Conservation (phyloP, 2,329 filamentous ascomycete genomes). For the Ophiostoma angusticollis region DNA sequence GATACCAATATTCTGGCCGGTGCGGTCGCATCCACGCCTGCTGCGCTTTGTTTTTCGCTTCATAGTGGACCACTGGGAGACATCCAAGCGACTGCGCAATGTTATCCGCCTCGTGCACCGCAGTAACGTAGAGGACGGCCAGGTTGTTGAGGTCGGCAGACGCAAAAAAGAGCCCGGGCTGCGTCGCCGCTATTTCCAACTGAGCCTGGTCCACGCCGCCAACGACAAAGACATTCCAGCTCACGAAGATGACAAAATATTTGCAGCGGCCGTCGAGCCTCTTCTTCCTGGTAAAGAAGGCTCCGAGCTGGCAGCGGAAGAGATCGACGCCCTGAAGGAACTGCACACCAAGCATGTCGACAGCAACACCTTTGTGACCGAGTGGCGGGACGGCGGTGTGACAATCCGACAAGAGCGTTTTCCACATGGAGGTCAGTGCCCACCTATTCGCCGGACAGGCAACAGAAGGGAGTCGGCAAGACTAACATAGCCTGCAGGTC, state of each 20-base stretch:
- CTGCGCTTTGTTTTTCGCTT: constrained; percentile 46
- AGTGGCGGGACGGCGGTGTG: constrained; percentile 32
- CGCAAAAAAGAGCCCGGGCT: background rate
- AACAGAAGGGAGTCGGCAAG: no score
- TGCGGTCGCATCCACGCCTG: constrained; percentile 53
- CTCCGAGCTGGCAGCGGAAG: constrained; percentile 27
- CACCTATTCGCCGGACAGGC: no score
- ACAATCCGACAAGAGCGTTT: constrained; percentile 41
- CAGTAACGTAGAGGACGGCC: constrained; percentile 20
- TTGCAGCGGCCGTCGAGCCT: constrained; percentile 41
- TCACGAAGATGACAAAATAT: constrained; percentile 52
- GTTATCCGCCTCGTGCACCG: constrained; percentile 36
- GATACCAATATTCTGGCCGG: constrained; percentile 65
- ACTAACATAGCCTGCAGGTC: constrained; percentile 32
- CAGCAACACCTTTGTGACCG: constrained; percentile 34
- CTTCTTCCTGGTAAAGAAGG: constrained; percentile 5
- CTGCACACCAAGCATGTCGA: constrained; percentile 30
- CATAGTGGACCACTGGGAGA: constrained; percentile 74
- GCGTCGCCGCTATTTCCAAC: constrained; percentile 31
- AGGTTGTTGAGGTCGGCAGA: background rate
- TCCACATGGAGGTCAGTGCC: constrained; percentile 41
- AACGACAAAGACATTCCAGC: constrained; percentile 77
- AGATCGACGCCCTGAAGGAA: constrained; percentile 25
- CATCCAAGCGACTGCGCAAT: constrained; percentile 49
- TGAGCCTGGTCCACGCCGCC: constrained; percentile 66